phyloP scores from a whole-genome alignment of 768 basidiomycete species.

The Podaxis carcinomalis region DNA sequence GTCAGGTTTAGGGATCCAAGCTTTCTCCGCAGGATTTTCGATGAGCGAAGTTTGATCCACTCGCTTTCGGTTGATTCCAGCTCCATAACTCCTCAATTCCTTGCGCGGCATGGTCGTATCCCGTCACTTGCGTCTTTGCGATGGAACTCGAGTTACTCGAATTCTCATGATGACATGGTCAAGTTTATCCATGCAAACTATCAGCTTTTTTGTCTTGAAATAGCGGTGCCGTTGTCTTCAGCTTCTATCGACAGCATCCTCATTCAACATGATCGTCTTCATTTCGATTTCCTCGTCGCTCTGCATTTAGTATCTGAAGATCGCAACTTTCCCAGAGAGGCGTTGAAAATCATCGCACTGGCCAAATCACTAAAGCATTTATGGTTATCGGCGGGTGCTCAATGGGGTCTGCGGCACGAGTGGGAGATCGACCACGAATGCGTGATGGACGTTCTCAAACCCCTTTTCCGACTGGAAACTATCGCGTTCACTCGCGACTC shows the following conservation, averaged over 20 bases:
- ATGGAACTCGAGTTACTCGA: constrained; percentile 12
- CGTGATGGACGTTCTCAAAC: constrained; percentile 16
- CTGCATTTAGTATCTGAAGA: constrained; percentile 22
- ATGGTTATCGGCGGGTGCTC: constrained; percentile 25
- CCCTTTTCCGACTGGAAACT: constrained; percentile 19
- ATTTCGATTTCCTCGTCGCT: constrained; percentile 18
- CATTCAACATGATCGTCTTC: background rate
- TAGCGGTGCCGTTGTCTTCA: constrained; percentile 12
- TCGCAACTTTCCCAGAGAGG: constrained; percentile 14
- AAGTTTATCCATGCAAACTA: constrained; percentile 21
- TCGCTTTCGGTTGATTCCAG: constrained; percentile 14
- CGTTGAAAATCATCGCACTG: constrained; percentile 17
- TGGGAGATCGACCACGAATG: constrained; percentile 23
- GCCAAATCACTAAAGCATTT: constrained; percentile 19
- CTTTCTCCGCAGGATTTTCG: constrained; percentile 13
- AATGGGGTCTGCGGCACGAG: constrained; percentile 17
- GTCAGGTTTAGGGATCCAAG: constrained; percentile 1
- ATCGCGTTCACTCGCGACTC: constrained; percentile 27
- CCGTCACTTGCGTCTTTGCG: constrained; percentile 19
- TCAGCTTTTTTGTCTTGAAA: constrained; percentile 21
- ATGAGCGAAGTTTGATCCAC: background rate
- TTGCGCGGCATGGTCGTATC: constrained; percentile 17
- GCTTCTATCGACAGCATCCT: constrained; percentile 16
- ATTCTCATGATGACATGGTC: constrained; percentile 14
- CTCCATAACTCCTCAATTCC: background rate